Evolutionary conservation across 2,329 filamentous ascomycete genomes (phyloP).

Genomic region (Metarhizium brunneum): DNA sequence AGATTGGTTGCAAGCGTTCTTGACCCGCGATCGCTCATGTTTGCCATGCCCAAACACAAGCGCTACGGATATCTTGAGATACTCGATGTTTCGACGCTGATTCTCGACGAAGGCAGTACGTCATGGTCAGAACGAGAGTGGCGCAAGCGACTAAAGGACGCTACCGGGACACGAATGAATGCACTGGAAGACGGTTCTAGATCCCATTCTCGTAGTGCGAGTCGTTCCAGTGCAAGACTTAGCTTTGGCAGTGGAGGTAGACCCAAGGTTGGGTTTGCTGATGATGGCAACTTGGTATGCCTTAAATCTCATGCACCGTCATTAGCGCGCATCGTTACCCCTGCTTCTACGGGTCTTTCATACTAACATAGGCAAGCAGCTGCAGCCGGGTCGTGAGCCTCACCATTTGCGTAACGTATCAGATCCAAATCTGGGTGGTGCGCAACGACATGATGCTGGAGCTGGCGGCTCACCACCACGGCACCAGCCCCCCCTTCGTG

Average conservation of each 20-base stretch:
- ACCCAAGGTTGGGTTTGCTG: constrained; percentile 47
- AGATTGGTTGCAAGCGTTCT: constrained; percentile 80
- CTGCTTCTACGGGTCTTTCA: background rate
- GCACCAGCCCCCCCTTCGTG: constrained; percentile 26
- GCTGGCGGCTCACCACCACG: constrained; percentile 22
- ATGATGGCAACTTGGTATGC: constrained; percentile 25
- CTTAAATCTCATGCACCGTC: background rate
- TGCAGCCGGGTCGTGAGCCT: constrained; percentile 21
- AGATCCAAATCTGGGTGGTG: constrained; percentile 27
- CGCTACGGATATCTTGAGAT: constrained; percentile 88
- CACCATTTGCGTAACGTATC: constrained; percentile 39
- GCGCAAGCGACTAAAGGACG: constrained; percentile 80
- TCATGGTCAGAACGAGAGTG: constrained; percentile 82
- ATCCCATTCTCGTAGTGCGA: constrained; percentile 42
- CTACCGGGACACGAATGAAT: constrained; percentile 72
- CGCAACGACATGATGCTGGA: constrained; percentile 14
- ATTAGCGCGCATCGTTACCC: background rate
- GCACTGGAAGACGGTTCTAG: constrained; percentile 42
- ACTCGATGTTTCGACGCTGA: constrained; percentile 71
- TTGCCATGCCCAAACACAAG: constrained; percentile 85
- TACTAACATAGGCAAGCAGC: constrained; percentile 13
- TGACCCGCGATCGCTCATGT: constrained; percentile 89
- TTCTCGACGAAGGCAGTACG: constrained; percentile 67
- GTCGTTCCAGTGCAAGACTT: constrained; percentile 47
- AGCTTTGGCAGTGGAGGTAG: constrained; percentile 37